Percentiles rank a stretch among this genome's conserved stretches.
These are phyloP conservation scores for Nakaseomyces uthaithaninus DNA, from an alignment of 1,139 yeast genomes.

Conservation along the genomic window DNA sequence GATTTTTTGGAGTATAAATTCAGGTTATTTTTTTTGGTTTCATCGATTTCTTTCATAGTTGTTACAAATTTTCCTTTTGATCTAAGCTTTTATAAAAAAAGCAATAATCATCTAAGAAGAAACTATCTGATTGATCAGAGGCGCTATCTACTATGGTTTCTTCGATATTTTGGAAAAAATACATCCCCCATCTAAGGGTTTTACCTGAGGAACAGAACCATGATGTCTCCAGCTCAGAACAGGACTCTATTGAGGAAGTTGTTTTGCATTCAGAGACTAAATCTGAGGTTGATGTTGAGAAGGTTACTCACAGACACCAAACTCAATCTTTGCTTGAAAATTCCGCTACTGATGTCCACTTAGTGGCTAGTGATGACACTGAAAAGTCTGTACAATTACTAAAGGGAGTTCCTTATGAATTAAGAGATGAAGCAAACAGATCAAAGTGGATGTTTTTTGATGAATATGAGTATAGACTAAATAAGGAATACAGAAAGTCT, in stretches of 20 bases:
- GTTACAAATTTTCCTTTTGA: too few species aligned
- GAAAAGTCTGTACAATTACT: slow-evolving; percentile 12
- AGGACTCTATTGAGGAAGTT: slow-evolving; percentile 7
- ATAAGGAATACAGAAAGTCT: slow-evolving; percentile 35
- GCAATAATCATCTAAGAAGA: too few species aligned
- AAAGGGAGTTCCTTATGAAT: slow-evolving; percentile 29
- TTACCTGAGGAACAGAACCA: slow-evolving; percentile 21
- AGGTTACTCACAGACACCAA: neutral
- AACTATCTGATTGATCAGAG: too few species aligned
- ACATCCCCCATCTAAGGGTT: slow-evolving; percentile 22
- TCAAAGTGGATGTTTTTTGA: slow-evolving; percentile 59
- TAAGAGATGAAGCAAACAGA: slow-evolving; percentile 46
- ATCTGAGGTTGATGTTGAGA: neutral
- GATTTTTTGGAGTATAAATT: too few species aligned
- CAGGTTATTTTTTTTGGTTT: too few species aligned
- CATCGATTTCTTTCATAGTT: too few species aligned
- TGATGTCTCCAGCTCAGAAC: slow-evolving; percentile 8
- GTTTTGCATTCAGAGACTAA: neutral
- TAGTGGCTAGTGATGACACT: neutral
- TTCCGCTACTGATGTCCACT: slow-evolving; percentile 1
- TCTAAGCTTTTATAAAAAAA: too few species aligned
- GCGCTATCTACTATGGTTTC: too few species aligned
- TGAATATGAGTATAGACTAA: slow-evolving; percentile 54
- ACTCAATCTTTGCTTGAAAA: slow-evolving; percentile 4
- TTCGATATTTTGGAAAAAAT: slow-evolving; percentile 17